A percentile compares a stretch with the other conserved stretches of the same genome.
Conservation (phyloP, 805 yeast genomes). For the Torulaspora gathmanii region DNA sequence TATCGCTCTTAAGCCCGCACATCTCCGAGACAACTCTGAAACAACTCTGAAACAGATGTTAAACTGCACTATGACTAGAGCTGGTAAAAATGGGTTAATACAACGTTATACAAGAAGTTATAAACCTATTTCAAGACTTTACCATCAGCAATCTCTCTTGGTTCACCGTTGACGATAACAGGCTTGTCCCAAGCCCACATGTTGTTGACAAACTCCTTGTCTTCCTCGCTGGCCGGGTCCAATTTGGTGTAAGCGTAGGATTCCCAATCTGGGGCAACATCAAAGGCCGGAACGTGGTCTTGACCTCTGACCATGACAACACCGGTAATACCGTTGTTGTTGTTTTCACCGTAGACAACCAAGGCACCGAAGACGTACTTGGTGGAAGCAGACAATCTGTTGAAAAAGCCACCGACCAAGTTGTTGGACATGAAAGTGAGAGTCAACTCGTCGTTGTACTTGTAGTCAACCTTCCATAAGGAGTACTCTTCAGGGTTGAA, state of each 20-base stretch:
- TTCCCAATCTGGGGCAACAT: conserved; percentile 99
- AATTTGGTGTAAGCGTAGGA: conserved; percentile 79
- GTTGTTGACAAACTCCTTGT: conserved; percentile 76
- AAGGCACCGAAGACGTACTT: conserved; percentile 90
- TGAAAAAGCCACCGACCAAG: conserved; percentile 96
- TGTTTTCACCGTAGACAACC: conserved; percentile 98
- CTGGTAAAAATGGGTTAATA: too few species aligned
- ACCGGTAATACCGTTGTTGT: conserved; percentile 95
- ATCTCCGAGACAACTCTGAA: neutral
- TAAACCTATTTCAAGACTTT: conserved; percentile 79
- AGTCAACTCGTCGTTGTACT: conserved; percentile 96
- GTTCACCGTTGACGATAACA: conserved; percentile 68
- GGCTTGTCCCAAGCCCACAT: conserved; percentile 99
- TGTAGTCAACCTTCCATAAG: conserved; percentile 90
- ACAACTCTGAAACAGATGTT: too few species aligned
- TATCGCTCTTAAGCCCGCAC: neutral
- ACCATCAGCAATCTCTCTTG: conserved; percentile 91
- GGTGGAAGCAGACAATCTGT: conserved; percentile 86
- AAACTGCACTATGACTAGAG: too few species aligned
- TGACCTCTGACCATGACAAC: conserved; percentile 94
- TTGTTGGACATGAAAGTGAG: conserved; percentile 97
- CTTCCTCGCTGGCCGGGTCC: conserved; percentile 72
- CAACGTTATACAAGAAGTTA: neutral
- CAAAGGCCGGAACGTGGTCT: conserved; percentile 83
- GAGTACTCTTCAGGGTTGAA: conserved; percentile 93